These are phyloP conservation scores for Hanseniaspora clermontiae DNA, from an alignment of 805 yeast species.

Conservation along the genomic window DNA sequence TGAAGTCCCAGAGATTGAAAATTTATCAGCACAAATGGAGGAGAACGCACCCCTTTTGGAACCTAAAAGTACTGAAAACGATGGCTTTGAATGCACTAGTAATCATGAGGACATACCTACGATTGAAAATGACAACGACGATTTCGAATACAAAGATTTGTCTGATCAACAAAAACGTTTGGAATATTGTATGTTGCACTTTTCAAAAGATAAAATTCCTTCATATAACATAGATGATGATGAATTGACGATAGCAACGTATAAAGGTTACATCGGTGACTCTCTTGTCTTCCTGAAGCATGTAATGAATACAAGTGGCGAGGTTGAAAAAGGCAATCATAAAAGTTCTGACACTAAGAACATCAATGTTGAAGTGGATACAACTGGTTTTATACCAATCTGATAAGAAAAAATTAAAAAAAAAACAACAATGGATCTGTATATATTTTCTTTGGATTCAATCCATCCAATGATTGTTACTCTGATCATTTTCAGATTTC, in stretches of 20 bases:
- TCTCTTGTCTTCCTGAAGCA: neutral
- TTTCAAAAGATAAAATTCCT: slow-evolving; percentile 21
- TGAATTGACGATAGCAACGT: slow-evolving; percentile 7
- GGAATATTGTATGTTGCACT: slow-evolving; percentile 13
- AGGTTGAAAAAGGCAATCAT: neutral
- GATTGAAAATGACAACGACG: neutral
- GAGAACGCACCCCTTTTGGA: neutral
- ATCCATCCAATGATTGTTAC: neutral
- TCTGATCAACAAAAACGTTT: neutral
- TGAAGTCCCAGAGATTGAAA: neutral
- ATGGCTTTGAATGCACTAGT: no score
- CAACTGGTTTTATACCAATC: slow-evolving; percentile 5
- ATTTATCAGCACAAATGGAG: neutral
- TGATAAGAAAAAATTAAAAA: neutral
- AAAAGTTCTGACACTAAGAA: no score
- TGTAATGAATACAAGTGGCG: neutral
- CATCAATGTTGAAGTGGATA: neutral
- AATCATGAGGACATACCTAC: no score
- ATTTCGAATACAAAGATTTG: slow-evolving; percentile 1
- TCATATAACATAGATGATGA: slow-evolving; percentile 19
- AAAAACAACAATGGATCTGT: no score
- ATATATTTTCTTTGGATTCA: neutral
- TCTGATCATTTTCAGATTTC: neutral
- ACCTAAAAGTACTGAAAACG: neutral
- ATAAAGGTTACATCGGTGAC: slow-evolving; percentile 6